Evolutionary conservation across 73 alveolate genomes (phyloP).

Genomic region (Tetrahymena borealis): DNA sequence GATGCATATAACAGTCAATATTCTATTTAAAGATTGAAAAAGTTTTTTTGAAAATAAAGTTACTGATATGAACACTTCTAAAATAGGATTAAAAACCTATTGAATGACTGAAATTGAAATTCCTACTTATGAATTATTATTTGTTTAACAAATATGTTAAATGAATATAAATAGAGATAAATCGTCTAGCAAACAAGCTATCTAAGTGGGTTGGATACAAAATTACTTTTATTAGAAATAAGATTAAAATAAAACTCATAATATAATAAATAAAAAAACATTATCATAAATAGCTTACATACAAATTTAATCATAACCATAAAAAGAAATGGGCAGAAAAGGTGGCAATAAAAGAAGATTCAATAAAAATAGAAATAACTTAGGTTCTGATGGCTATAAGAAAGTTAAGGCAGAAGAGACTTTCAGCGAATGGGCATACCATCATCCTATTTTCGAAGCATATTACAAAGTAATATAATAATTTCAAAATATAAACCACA

Average conservation of each 20-base stretch:
- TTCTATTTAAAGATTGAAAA: no score
- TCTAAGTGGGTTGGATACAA: not conserved
- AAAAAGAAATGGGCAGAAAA: constrained; percentile 2
- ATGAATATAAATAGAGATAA: not conserved
- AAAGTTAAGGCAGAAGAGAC: not conserved
- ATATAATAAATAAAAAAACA: not conserved
- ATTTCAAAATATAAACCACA: not conserved
- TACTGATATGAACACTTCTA: no score
- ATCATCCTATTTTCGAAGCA: not conserved
- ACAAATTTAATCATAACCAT: not conserved
- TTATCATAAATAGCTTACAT: not conserved
- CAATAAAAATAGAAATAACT: not conserved
- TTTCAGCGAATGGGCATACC: not conserved
- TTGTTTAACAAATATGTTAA: not conserved
- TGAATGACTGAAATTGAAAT: not conserved
- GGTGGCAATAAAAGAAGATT: not conserved
- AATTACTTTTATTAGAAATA: not conserved
- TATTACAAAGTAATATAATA: not conserved
- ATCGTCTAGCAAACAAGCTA: not conserved
- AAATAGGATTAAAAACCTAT: no score
- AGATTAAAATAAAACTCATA: not conserved
- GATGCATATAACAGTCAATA: no score
- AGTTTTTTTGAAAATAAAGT: no score
- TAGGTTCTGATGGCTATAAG: not conserved
- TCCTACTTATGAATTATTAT: not conserved